Evolutionary conservation across 2,329 filamentous ascomycete species (phyloP), one percentile per base, ranked within the genome.

Genomic region (Alternaria ventricosa): DNA sequence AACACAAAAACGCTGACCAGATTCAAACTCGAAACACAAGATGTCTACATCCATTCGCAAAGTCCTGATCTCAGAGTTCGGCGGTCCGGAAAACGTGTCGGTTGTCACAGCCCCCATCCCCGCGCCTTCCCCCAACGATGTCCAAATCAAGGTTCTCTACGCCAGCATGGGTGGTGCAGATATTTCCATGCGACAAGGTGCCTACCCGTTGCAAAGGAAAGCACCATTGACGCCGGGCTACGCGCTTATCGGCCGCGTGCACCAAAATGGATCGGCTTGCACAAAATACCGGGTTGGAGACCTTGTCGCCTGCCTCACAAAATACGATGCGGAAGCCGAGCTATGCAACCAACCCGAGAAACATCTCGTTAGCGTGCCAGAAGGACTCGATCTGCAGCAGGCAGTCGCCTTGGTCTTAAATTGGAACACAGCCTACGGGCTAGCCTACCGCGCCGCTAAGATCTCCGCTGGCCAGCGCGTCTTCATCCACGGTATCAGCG

Each of bases 401-500:
- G 84, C 82, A 0, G 73, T 80, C 0, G 80, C 81, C 3, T 60
- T 86, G 18, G 57, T 80, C 2, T 76, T 83, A 2, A 84, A 86
- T 72, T 86, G 85, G 84, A 80, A 57, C 13, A 77, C 74, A 1
- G 76, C 74, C 6, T 78, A 78, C 49, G 75, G 73, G 8, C 73
- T 78, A 72, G 70, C 73, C 6, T 70, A 67, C 20, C 74, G 72
- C 18, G 49, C 66, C 15, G 82, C 82, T 4, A 77, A 81, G 30
- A 82, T 86, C 2, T 53, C 72, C 1, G 73, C 76, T 27, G 84
- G 83, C 28, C 79, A 84, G 58, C 80, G 81, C 22, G 83, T 86
- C 47, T 86, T 86, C 67, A 72, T 86, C 18, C 85, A 86, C 70
- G 83, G 84, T 36, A 73, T 85, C 23, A 85, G 83, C 64, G 84